These are phyloP conservation scores for Coemansia sp. DNA, from an alignment of 192 early-diverging fungal species.

Conservation along the genomic window DNA sequence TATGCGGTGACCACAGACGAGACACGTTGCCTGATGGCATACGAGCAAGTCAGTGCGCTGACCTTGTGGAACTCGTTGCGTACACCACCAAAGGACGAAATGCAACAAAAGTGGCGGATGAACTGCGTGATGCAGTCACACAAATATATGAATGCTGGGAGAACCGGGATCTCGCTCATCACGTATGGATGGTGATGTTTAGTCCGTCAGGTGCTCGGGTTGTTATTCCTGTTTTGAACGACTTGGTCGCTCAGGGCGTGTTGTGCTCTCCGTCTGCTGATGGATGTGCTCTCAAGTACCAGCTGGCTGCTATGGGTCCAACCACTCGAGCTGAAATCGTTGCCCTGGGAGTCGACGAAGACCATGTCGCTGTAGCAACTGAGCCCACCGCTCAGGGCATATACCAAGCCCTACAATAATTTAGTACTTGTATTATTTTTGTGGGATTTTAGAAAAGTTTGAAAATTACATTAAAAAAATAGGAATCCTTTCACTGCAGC, in stretches of 20 bases:
- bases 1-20: slow-evolving; percentile 44
- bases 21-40: slow-evolving; percentile 39
- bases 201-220: slow-evolving; percentile 50
- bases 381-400: too few species aligned
- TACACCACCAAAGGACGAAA: slow-evolving; percentile 35
- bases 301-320: not conserved
- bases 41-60: slow-evolving; percentile 13
- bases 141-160: not conserved
- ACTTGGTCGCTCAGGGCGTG: not conserved
- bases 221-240: slow-evolving; percentile 22
- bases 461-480: not conserved
- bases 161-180: not conserved
- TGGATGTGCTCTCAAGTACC: not conserved
- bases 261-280: not conserved
- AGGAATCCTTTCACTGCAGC: slow-evolving; percentile 11
- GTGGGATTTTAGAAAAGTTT: not conserved
- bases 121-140: slow-evolving; percentile 15
- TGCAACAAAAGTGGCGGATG: not conserved
- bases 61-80: slow-evolving; percentile 27
- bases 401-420: not conserved
- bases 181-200: slow-evolving; percentile 45
- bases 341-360: not conserved
- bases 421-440: not conserved
- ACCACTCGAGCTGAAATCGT: not conserved
- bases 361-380: too few species aligned